phyloP scores from a whole-genome alignment of 1,284 basidiomycete species.

The Cutaneotrichosporon daszewskae region DNA sequence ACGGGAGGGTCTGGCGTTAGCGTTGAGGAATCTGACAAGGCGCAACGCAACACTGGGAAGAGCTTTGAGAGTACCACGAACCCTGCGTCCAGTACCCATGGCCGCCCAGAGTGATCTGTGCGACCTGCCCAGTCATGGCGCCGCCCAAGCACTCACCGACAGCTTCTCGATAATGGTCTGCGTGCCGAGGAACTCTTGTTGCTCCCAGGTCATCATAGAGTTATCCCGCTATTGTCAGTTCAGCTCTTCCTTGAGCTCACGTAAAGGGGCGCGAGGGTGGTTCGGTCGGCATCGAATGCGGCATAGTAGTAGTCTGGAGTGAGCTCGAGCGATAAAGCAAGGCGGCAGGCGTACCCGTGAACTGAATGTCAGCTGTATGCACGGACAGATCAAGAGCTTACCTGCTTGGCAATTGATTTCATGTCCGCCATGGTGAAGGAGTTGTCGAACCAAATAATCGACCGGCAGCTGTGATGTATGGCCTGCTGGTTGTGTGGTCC shows the following conservation, averaged over 20 bases:
- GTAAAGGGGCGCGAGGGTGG: constrained; percentile 42
- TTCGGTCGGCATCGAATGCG: constrained; percentile 43
- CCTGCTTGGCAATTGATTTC: constrained; percentile 50
- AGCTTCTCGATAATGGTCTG: constrained; percentile 72
- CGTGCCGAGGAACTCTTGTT: constrained; percentile 58
- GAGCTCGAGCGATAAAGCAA: not conserved
- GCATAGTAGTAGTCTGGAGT: constrained; percentile 47
- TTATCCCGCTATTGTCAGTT: constrained; percentile 57
- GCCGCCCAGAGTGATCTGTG: too few species aligned
- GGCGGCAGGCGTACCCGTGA: constrained; percentile 38
- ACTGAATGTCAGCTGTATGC: constrained; percentile 49
- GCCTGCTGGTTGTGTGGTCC: too few species aligned
- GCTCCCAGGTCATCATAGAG: constrained; percentile 91
- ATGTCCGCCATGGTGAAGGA: too few species aligned
- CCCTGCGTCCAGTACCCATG: too few species aligned
- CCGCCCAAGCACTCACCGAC: constrained; percentile 59
- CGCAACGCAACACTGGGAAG: too few species aligned
- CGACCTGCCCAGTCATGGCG: too few species aligned
- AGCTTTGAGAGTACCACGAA: too few species aligned
- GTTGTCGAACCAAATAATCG: too few species aligned
- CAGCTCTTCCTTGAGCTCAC: constrained; percentile 22
- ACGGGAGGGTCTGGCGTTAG: constrained; percentile 63
- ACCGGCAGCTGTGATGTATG: too few species aligned
- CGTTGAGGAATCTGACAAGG: too few species aligned
- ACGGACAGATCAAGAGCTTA: constrained; percentile 17